phyloP scores from a whole-genome alignment of 148 eudicot species.

The Selenicereus undatus region DNA sequence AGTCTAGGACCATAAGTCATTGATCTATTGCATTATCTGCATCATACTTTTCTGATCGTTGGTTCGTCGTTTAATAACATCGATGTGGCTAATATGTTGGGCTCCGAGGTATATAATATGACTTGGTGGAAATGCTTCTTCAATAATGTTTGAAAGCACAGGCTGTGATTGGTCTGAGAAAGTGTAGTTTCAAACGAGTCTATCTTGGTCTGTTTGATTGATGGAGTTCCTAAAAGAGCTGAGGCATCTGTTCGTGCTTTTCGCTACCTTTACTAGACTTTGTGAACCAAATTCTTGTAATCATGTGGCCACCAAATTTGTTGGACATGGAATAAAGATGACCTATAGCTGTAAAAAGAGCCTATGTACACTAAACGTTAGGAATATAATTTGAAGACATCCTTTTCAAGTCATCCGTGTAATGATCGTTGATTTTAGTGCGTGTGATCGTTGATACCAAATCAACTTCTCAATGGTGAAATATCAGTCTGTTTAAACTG shows the following conservation, averaged over 20 bases:
- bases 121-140: background rate
- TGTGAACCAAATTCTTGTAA: conserved; percentile 30
- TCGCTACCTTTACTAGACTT: conserved; percentile 2
- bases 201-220: conserved; percentile 13
- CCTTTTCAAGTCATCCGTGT: background rate
- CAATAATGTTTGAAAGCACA: background rate
- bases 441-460: no score
- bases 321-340: conserved; percentile 25
- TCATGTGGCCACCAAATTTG: conserved; percentile 1
- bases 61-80: background rate
- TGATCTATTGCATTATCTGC: background rate
- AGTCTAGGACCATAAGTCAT: background rate
- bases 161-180: background rate
- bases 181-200: conserved; percentile 8
- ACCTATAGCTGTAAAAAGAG: conserved; percentile 9
- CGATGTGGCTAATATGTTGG: background rate
- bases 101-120: background rate
- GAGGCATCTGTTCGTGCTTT: conserved; percentile 16
- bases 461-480: no score
- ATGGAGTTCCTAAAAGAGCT: background rate
- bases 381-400: conserved; percentile 10
- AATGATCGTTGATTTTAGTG: background rate
- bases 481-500: no score
- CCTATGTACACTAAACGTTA: background rate
- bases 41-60: background rate